A percentile compares a stretch with the other conserved stretches of the same genome.
phyloP scores from a whole-genome alignment of 2,329 filamentous ascomycete species.

The Davidsoniella virescens region DNA sequence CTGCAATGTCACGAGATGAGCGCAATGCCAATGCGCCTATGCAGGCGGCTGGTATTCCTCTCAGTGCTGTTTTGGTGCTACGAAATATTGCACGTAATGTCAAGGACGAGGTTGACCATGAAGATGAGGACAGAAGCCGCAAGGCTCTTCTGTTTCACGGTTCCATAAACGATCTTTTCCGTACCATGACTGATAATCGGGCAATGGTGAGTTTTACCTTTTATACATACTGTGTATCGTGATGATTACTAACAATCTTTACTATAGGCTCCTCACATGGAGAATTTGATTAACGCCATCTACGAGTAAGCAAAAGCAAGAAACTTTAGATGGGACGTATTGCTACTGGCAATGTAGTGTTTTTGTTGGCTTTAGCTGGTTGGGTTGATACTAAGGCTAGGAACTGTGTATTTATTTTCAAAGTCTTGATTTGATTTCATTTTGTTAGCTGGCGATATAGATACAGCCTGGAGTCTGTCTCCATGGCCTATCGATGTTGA shows the following conservation, averaged over 20 bases:
- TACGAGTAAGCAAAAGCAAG: conserved; percentile 14
- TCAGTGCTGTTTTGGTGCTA: conserved; percentile 61
- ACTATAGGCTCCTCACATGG: conserved; percentile 24
- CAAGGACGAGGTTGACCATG: conserved; percentile 28
- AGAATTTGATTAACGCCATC: conserved; percentile 25
- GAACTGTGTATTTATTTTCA: background rate
- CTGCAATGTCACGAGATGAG: conserved; percentile 38
- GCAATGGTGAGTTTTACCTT: conserved; percentile 31
- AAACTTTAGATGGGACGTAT: background rate
- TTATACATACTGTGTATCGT: conserved; percentile 8
- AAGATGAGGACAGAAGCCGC: conserved; percentile 30
- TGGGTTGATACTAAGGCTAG: background rate
- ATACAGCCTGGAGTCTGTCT: too few relatives aligned
- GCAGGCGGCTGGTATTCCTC: conserved; percentile 61
- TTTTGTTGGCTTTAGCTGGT: background rate
- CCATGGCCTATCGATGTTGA: too few relatives aligned
- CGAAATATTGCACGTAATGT: conserved; percentile 60
- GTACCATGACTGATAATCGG: conserved; percentile 54
- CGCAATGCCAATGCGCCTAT: conserved; percentile 38
- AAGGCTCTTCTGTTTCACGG: conserved; percentile 53
- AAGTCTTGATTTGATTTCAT: background rate
- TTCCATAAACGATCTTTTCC: conserved; percentile 46
- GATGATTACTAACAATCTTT: conserved; percentile 6
- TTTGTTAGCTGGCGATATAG: background rate
- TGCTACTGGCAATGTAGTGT: too few relatives aligned